Evolutionary conservation across 2,329 filamentous ascomycete genomes (phyloP).

Genomic region (Calonectria leucothoes): DNA sequence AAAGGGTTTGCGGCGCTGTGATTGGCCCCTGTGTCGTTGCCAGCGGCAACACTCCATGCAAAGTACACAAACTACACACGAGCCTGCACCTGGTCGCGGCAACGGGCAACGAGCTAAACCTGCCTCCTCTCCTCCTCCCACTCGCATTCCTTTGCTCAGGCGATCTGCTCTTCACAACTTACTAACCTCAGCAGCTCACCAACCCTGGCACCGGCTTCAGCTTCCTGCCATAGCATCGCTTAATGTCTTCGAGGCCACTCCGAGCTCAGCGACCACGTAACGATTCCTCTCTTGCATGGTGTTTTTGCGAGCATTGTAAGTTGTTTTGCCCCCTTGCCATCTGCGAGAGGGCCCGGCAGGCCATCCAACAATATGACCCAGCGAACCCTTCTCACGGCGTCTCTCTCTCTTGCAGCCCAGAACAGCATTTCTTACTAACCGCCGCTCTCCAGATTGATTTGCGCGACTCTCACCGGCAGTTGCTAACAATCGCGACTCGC

Average conservation of each 20-base stretch:
- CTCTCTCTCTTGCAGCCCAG: not conserved
- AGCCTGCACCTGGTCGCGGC: slow-evolving; percentile 22
- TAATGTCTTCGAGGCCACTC: slow-evolving; percentile 34
- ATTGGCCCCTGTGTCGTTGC: slow-evolving; percentile 35
- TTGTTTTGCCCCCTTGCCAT: slow-evolving; percentile 22
- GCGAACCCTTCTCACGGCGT: not conserved
- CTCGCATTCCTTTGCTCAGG: slow-evolving; percentile 28
- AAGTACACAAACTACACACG: slow-evolving; percentile 50
- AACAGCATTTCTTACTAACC: slow-evolving; percentile 18
- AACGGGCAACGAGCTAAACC: slow-evolving; percentile 27
- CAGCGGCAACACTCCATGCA: slow-evolving; percentile 45
- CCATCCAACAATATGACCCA: no score
- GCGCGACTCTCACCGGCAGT: slow-evolving; percentile 27
- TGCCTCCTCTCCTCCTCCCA: slow-evolving; percentile 19
- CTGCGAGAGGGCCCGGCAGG: not conserved
- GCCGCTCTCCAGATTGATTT: slow-evolving; percentile 21
- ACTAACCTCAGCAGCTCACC: slow-evolving; percentile 35
- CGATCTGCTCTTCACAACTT: slow-evolving; percentile 30
- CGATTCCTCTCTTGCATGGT: slow-evolving; percentile 43
- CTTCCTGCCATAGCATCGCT: slow-evolving; percentile 41
- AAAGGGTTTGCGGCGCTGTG: not conserved
- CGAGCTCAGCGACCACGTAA: slow-evolving; percentile 27
- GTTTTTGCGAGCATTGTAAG: slow-evolving; percentile 41
- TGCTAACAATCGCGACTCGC: slow-evolving; percentile 30
- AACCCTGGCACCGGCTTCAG: slow-evolving; percentile 17